Evolutionary conservation across 2,329 filamentous ascomycete genomes (phyloP).

Genomic region (Penicillium sp.): DNA sequence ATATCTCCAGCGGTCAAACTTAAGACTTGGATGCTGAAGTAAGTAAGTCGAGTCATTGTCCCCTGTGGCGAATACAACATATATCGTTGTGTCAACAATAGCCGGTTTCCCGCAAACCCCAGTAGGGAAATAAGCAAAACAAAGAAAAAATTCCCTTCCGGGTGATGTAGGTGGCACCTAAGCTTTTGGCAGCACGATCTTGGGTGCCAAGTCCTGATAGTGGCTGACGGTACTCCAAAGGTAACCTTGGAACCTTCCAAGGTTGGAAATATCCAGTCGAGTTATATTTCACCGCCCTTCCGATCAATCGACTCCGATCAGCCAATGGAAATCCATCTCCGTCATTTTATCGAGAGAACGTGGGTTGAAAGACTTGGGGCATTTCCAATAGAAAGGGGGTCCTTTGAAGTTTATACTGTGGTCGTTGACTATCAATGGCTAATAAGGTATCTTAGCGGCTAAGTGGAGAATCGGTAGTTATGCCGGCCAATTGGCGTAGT

Average conservation of each 20-base stretch:
- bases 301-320: neutral
- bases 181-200: neutral
- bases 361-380: neutral
- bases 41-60: neutral
- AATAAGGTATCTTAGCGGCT: neutral
- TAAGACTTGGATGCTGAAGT: neutral
- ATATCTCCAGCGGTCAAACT: neutral
- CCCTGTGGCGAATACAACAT: neutral
- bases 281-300: neutral
- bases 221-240: neutral
- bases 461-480: neutral
- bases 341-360: neutral
- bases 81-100: neutral
- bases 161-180: neutral
- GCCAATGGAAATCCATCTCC: neutral
- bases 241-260: too few species aligned
- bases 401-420: neutral
- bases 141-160: neutral
- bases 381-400: neutral
- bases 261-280: neutral
- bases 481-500: neutral
- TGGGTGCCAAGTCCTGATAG: neutral
- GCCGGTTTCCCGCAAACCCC: neutral
- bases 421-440: neutral
- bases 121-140: neutral